These are phyloP conservation scores for Halenospora varia DNA, from an alignment of 495 filamentous ascomycete species.

Conservation along the genomic window DNA sequence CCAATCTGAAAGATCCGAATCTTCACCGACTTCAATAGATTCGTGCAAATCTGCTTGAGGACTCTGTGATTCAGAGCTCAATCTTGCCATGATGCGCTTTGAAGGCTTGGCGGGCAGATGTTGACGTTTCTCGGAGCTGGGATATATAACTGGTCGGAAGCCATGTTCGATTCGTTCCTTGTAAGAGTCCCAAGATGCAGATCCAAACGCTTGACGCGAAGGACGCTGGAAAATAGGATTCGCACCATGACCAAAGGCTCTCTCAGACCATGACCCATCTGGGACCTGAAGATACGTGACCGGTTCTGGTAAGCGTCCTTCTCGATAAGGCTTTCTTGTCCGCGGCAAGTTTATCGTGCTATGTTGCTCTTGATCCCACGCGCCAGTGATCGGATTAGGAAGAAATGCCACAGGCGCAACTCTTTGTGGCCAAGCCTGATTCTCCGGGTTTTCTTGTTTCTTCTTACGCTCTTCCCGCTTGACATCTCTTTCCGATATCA, in stretches of 20 bases:
- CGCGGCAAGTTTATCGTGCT: no score
- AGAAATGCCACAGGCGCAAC: no score
- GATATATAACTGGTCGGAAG: constrained; percentile 15
- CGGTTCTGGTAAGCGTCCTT: constrained; percentile 17
- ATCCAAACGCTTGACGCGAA: constrained; percentile 10
- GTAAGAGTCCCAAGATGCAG: constrained; percentile 2
- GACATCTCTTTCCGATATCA: background rate
- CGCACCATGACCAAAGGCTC: constrained; percentile 24
- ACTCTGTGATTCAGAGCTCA: background rate
- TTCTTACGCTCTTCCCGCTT: constrained; percentile 24
- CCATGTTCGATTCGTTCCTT: constrained; percentile 6
- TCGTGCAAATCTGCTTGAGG: background rate
- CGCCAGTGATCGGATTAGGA: constrained; percentile 18
- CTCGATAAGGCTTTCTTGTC: background rate
- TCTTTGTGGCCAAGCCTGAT: constrained; percentile 2
- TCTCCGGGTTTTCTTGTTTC: constrained; percentile 5
- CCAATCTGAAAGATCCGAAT: no score
- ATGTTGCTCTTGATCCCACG: constrained; percentile 22
- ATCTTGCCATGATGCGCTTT: constrained; percentile 1
- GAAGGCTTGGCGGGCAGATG: constrained; percentile 5
- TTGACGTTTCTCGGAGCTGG: constrained; percentile 5
- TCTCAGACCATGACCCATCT: constrained; percentile 20
- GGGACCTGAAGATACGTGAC: constrained; percentile 20
- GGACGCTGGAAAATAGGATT: constrained; percentile 19
- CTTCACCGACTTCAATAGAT: background rate